These are phyloP conservation scores for Elymus sibiricus DNA, from an alignment of 176 grass and related monocot genomes.

Conservation along the genomic window DNA sequence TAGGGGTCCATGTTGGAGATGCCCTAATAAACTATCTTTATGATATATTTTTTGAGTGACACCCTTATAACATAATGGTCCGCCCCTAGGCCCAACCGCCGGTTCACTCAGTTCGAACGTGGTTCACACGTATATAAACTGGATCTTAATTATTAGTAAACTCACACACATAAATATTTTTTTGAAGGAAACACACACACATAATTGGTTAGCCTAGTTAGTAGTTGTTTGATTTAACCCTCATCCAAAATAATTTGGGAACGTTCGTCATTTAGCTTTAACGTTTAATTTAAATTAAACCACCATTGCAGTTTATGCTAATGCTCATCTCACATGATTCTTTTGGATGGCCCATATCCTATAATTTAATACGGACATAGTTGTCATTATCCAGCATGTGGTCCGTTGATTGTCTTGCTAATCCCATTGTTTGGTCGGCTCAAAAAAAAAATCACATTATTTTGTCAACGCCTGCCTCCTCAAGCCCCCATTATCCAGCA, in stretches of 20 bases:
- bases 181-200: too few relatives aligned
- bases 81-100: background rate
- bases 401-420: background rate
- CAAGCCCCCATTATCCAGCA: background rate
- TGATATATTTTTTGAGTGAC: too few relatives aligned
- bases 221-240: background rate
- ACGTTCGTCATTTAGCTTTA: background rate
- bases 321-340: background rate
- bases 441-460: background rate
- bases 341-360: background rate
- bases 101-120: background rate
- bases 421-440: conserved; percentile 25
- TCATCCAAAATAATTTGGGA: background rate
- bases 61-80: too few relatives aligned
- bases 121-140: background rate
- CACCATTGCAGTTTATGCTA: background rate
- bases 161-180: too few relatives aligned
- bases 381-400: conserved; percentile 32
- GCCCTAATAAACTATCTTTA: too few relatives aligned
- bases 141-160: too few relatives aligned
- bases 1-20: too few relatives aligned
- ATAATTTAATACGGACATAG: background rate
- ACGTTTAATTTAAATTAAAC: background rate
- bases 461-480: conserved; percentile 36
- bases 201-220: background rate